Conservation (phyloP, 345 rosid species). For the Erucastrum elatum region DNA sequence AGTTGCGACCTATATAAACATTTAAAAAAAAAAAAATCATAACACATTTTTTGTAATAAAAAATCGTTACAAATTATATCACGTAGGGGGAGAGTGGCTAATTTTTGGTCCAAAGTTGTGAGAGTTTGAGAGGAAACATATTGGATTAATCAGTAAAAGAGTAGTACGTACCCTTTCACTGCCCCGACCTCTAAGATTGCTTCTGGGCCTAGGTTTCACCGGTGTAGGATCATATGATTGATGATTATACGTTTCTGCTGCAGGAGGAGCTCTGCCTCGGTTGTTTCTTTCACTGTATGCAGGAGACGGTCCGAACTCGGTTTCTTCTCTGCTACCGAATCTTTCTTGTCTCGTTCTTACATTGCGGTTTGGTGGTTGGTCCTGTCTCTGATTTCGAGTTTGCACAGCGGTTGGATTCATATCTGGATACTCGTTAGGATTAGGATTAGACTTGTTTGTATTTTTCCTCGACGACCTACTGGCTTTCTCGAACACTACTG, state of each 20-base stretch:
- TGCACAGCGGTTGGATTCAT: conserved; percentile 17
- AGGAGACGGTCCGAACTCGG: conserved; percentile 56
- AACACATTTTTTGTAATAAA: not conserved
- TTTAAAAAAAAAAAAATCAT: not conserved
- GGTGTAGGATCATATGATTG: conserved; percentile 25
- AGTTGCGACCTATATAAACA: conserved; percentile 19
- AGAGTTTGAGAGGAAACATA: not conserved
- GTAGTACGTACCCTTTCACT: conserved; percentile 27
- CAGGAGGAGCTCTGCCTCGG: conserved; percentile 23
- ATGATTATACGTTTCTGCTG: not conserved
- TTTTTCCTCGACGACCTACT: conserved; percentile 7
- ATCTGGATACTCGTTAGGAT: conserved; percentile 28
- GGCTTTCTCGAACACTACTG: conserved; percentile 34
- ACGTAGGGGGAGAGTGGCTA: not conserved
- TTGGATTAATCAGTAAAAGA: not conserved
- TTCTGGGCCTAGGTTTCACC: conserved; percentile 21
- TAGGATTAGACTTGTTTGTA: conserved; percentile 16
- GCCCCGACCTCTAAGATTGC: conserved; percentile 25
- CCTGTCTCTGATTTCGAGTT: conserved; percentile 13
- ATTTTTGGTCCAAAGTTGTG: not conserved
- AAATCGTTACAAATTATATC: not conserved
- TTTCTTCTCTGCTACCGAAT: conserved; percentile 46
- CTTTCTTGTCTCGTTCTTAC: conserved; percentile 24
- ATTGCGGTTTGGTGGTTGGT: conserved; percentile 26
- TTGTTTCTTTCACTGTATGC: conserved; percentile 37